These are phyloP conservation scores for Trichoderma sp. DNA, from an alignment of 2,329 filamentous ascomycete genomes.

Conservation along the genomic window DNA sequence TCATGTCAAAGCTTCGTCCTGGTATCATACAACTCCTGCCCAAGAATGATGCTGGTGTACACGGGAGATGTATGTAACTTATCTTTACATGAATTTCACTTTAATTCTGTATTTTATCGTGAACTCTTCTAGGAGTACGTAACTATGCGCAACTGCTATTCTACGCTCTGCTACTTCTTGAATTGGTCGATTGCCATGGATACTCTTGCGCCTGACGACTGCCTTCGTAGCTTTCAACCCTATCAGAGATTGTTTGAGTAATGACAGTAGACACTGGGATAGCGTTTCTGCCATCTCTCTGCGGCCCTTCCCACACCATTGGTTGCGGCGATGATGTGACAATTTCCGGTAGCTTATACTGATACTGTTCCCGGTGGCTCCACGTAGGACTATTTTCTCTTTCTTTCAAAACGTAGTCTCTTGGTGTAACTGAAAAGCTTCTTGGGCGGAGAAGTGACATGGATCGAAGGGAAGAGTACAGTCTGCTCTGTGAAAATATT, in stretches of 20 bases:
- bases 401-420: neutral
- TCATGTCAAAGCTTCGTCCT: slow-evolving; percentile 7
- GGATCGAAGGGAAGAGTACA: neutral
- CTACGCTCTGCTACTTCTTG: neutral
- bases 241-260: slow-evolving; percentile 12
- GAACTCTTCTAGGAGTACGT: neutral
- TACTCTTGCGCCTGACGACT: neutral
- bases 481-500: slow-evolving; percentile 12
- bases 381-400: neutral
- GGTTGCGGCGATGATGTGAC: neutral
- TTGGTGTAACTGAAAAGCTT: neutral
- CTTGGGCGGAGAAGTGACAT: slow-evolving; percentile 3
- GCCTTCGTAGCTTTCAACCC: neutral
- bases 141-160: neutral
- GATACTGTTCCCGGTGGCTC: neutral
- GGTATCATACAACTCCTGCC: neutral
- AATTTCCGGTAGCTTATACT: neutral
- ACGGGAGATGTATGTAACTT: neutral
- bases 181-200: neutral
- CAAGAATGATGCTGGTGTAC: neutral
- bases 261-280: slow-evolving; percentile 19
- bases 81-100: too few species aligned
- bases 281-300: neutral
- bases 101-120: neutral
- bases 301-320: neutral